Base-by-base conservation (phyloP, 768 basidiomycete species). In the Mycena venus region DNA sequence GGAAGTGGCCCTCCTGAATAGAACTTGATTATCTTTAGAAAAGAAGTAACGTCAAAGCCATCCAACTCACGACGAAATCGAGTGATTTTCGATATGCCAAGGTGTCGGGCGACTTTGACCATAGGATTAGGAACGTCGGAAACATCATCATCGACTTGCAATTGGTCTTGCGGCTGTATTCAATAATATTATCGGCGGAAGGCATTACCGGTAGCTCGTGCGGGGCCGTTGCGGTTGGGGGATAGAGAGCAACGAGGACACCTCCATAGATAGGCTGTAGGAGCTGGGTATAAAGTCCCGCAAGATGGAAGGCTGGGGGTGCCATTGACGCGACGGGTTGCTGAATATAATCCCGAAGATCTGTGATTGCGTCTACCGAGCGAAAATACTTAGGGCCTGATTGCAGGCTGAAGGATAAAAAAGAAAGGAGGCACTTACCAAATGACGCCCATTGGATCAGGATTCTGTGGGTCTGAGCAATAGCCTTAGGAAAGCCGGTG, bases 401-500 rank as follows among this genome's bases (percentile, higher is more conserved):
- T n/a, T n/a, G n/a, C n/a, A n/a, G 47, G 19, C 17, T 14, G 10
- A 56, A 47, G 51, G 17, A 19, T 3, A 4, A 15, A 17, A 53
- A 42, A 11, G 21, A 77, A 83, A 62, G 2, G 23, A 8, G 32
- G 42, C 34, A 7, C n/a, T n/a, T 60, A 85, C 85, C 72, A 11
- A 72, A 74, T 9, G 64, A 44, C 6, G 77, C 78, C 81, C 80
- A 85, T 10, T 82, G 78, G 3, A 77, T 44, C 6, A 73, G 60
- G 9, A 70, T 77, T 1, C 72, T 51, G 53, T 82, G 62, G 3
- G 78, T 84, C 44, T 81, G 78, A 2, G 80, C 75, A 44, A 86
- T 83, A 2, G 85, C 78, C 60, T 85, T 86, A 0, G 86, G 85
- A 27, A 83, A 81, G 1, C 85, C 84, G 0, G 86, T 85, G 53